A percentile compares a stretch with the other conserved stretches of the same genome.
Evolutionary conservation across 2,329 filamentous ascomycete species (phyloP).

Genomic region (Phyllosticta paracitricarpa): DNA sequence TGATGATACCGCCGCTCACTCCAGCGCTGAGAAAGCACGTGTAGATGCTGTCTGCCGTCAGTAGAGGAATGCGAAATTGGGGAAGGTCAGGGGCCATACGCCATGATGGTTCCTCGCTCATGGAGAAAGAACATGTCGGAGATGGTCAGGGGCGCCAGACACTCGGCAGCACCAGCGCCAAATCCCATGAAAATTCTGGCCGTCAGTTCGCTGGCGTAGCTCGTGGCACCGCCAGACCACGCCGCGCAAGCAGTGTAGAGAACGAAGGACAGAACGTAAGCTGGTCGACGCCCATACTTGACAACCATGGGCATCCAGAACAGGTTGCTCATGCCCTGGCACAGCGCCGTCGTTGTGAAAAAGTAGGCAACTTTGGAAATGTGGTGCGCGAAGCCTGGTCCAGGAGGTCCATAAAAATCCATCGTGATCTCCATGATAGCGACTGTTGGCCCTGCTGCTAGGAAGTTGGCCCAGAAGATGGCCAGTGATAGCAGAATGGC

Average conservation of each 20-base stretch:
- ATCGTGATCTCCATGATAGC: constrained; percentile 39
- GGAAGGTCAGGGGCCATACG: constrained; percentile 20
- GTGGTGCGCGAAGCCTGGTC: constrained; percentile 21
- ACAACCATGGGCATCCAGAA: constrained; percentile 31
- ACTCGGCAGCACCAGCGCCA: constrained; percentile 44
- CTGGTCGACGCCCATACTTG: constrained; percentile 27
- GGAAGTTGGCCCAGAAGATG: constrained; percentile 48
- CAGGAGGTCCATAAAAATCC: constrained; percentile 32
- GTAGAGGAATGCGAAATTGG: not conserved
- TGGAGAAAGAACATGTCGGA: constrained; percentile 49
- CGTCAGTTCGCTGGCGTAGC: constrained; percentile 23
- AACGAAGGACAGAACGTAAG: constrained; percentile 20
- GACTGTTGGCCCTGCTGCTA: constrained; percentile 46
- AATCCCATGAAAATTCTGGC: constrained; percentile 45
- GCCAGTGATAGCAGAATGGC: constrained; percentile 41
- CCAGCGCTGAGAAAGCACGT: constrained; percentile 19
- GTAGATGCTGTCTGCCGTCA: constrained; percentile 14
- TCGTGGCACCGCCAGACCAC: constrained; percentile 16
- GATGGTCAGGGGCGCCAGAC: constrained; percentile 40
- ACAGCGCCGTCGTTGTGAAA: constrained; percentile 42
- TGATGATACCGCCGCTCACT: constrained; percentile 22
- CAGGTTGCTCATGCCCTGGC: constrained; percentile 35
- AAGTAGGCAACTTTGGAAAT: constrained; percentile 42
- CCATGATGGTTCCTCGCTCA: constrained; percentile 44
- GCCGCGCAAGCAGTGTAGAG: constrained; percentile 15